Base-by-base conservation (phyloP, 2,329 filamentous ascomycete species). In the Nemania sp. region DNA sequence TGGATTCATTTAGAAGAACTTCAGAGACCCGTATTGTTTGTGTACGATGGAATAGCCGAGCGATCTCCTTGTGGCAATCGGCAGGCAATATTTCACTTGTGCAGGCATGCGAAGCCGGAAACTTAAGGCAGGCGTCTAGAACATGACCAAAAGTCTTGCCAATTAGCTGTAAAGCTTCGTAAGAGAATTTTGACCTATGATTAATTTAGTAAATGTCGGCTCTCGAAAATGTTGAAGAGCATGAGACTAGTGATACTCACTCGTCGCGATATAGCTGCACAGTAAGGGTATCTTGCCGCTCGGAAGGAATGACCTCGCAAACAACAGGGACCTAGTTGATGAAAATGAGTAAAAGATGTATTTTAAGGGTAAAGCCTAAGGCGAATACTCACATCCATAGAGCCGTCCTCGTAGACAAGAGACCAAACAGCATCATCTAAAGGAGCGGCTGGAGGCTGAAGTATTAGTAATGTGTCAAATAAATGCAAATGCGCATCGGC, bases 391-490 rank as follows among this genome's bases (percentile, higher is more conserved):
- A 87, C 75, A 68, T 90, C 88, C 87, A 92, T 92, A 5, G 76
- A 73, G 3, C 84, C 82, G 11, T 75, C 72, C 51, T 88, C 85
- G 14, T 75, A 72, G 47, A 80, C 73, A 1, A 87, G 64, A 0
- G 73, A 75, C 85, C 85, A 88, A 1, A 88, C 62, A 0, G 59
- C 61, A 5, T 68, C 61, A 44, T 87, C 80, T 57, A 89, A 78
- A 2, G 80, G 75, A 26, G 82, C 80, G 6, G 75, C 64, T 0
- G 81, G 77, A 37, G 86, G 85, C 66, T 97, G 92, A 9, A 96
- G 75, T 43, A 97, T 81, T 14, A 97, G 75, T 24, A 96, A 72
- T 1, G 88, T 89, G 66, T 96, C 90, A 67, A 96, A 96, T 0
- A 96, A 73, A 11, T 77, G 77, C 15, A 72, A 71, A 1, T 79